Evolutionary conservation across 768 basidiomycete species (phyloP).

Genomic region (Trametes punicea): DNA sequence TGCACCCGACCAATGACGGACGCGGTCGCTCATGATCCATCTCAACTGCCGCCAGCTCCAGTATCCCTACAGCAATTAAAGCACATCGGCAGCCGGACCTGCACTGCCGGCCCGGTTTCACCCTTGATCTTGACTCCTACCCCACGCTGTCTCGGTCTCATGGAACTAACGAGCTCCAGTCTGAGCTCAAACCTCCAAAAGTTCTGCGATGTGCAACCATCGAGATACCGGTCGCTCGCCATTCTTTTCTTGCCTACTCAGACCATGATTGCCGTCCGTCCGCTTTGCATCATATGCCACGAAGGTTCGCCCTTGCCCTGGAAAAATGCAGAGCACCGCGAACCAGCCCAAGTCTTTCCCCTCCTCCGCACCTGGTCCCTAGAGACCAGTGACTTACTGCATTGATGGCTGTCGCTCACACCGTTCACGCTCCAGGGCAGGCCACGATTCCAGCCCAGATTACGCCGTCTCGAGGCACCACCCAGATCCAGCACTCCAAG

Average conservation of each 20-base stretch:
- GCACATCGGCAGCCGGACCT: not conserved
- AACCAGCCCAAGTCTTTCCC: not conserved
- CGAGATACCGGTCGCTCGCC: too few relatives aligned
- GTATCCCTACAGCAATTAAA: too few relatives aligned
- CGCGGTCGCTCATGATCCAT: not conserved
- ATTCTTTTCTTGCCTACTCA: too few relatives aligned
- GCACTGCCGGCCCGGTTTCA: not conserved
- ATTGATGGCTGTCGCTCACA: not conserved
- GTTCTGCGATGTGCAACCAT: too few relatives aligned
- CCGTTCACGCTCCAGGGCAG: not conserved
- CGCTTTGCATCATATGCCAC: too few relatives aligned
- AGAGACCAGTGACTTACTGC: not conserved
- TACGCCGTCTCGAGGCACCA: not conserved
- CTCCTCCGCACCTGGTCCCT: not conserved
- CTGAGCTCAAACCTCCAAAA: too few relatives aligned
- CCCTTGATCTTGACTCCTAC: too few relatives aligned
- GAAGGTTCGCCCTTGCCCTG: not conserved
- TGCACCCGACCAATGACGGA: not conserved
- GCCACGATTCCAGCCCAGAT: too few relatives aligned
- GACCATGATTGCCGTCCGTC: too few relatives aligned
- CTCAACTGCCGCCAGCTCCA: constrained; percentile 1
- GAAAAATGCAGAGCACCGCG: not conserved
- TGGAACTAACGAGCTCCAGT: too few relatives aligned
- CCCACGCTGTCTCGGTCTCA: not conserved
- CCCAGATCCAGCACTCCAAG: not conserved